Conservation (phyloP, 2,329 filamentous ascomycete species). For the Pseudogymnoascus sp. region DNA sequence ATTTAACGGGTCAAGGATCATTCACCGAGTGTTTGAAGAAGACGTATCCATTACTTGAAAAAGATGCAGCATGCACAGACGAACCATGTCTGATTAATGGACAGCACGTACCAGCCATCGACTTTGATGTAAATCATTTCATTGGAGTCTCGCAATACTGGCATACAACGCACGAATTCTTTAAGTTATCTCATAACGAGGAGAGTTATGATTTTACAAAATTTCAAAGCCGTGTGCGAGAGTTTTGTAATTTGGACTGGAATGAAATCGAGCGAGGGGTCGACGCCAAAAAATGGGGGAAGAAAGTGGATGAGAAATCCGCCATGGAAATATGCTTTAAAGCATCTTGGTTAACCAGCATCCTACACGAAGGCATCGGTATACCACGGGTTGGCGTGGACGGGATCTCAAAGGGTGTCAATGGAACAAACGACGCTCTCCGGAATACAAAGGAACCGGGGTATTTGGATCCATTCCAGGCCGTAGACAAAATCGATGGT, state of each 20-base stretch:
- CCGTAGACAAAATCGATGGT: conserved; percentile 83
- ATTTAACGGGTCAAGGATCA: conserved; percentile 71
- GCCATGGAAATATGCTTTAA: conserved; percentile 94
- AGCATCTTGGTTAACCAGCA: conserved; percentile 93
- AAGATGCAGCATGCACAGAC: conserved; percentile 75
- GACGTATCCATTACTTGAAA: conserved; percentile 80
- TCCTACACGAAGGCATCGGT: conserved; percentile 91
- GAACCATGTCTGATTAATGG: conserved; percentile 84
- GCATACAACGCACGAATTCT: conserved; percentile 95
- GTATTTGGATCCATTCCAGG: conserved; percentile 78
- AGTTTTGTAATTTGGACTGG: conserved; percentile 85
- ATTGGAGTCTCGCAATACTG: conserved; percentile 97
- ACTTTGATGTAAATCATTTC: conserved; percentile 96
- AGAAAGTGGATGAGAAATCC: conserved; percentile 63
- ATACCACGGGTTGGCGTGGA: conserved; percentile 80
- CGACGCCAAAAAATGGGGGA: conserved; percentile 58
- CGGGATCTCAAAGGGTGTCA: conserved; percentile 37
- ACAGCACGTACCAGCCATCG: conserved; percentile 86
- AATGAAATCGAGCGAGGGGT: conserved; percentile 60
- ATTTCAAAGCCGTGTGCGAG: conserved; percentile 75
- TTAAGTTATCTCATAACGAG: conserved; percentile 64
- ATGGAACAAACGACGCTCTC: conserved; percentile 49
- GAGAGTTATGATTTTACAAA: conserved; percentile 82
- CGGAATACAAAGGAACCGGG: conserved; percentile 60
- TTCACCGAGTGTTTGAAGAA: conserved; percentile 77